Conservation (phyloP, 2,329 filamentous ascomycete genomes). For the Colletotrichum falcatum region DNA sequence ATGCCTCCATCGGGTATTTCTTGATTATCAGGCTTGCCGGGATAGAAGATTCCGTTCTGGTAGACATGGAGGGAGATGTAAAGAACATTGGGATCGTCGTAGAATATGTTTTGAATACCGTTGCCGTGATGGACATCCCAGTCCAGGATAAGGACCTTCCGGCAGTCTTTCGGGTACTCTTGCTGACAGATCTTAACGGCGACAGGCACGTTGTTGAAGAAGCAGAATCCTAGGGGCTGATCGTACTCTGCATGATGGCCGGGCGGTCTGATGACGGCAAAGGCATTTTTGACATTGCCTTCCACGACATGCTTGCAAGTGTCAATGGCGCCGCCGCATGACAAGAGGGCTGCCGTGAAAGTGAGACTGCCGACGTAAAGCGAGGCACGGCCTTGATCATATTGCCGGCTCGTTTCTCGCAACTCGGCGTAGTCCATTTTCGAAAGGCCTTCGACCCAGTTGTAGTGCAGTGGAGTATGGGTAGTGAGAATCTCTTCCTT, state of each 20-base stretch:
- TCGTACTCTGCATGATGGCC: constrained; percentile 94
- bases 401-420: constrained; percentile 70
- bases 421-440: constrained; percentile 72
- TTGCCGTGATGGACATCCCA: constrained; percentile 91
- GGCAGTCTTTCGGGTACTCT: constrained; percentile 82
- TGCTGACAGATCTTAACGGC: constrained; percentile 89
- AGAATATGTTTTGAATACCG: constrained; percentile 96
- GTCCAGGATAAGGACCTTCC: constrained; percentile 92
- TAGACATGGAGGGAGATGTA: constrained; percentile 97
- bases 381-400: constrained; percentile 77
- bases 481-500: constrained; percentile 83
- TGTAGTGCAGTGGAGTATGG: constrained; percentile 81
- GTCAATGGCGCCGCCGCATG: constrained; percentile 94
- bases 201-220: constrained; percentile 98
- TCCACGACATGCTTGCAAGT: constrained; percentile 91
- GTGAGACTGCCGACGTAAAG: constrained; percentile 88
- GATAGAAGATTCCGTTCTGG: constrained; percentile 86
- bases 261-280: constrained; percentile 93
- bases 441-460: constrained; percentile 76
- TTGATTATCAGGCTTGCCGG: constrained; percentile 70
- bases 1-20: constrained; percentile 71
- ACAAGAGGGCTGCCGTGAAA: constrained; percentile 83
- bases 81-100: constrained; percentile 91
- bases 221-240: constrained; percentile 91
- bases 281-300: constrained; percentile 89